A percentile compares a stretch with the other conserved stretches of the same genome.
Evolutionary conservation across 1,284 basidiomycete genomes (phyloP).

Genomic region (Cystobasidium pallidum): DNA sequence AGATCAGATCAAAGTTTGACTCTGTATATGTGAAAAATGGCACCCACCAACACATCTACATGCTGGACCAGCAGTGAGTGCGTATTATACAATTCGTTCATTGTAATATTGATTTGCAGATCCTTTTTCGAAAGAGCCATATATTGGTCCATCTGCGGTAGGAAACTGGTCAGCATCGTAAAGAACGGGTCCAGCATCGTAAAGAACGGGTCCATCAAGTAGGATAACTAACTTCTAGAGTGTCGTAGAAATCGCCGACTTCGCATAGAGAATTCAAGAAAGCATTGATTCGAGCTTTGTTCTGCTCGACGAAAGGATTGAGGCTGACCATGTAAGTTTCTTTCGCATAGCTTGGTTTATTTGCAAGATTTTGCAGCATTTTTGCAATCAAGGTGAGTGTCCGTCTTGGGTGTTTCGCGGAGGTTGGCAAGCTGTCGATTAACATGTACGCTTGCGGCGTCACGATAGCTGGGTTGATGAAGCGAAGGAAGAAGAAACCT

Average conservation of each 20-base stretch:
- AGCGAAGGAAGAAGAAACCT: conserved; percentile 99
- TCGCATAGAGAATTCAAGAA: conserved; percentile 97
- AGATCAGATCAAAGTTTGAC: not conserved
- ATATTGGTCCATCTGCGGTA: conserved; percentile 91
- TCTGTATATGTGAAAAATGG: not conserved
- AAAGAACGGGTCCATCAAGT: not conserved
- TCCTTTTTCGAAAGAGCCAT: conserved; percentile 99
- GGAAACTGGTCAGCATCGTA: conserved; percentile 7
- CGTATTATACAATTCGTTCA: conserved; percentile 98
- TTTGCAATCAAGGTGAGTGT: conserved; percentile 98
- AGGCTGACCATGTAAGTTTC: conserved; percentile 98
- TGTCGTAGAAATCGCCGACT: conserved; percentile 98
- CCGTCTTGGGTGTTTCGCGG: conserved; percentile 89
- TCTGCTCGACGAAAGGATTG: conserved; percentile 97
- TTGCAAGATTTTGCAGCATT: conserved; percentile 98
- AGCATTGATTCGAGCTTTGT: conserved; percentile 94
- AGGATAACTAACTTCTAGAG: conserved; percentile 84
- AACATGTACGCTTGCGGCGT: conserved; percentile 99
- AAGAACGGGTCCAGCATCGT: not conserved
- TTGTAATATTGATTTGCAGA: conserved; percentile 95
- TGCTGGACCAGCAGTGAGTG: conserved; percentile 93
- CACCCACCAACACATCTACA: conserved; percentile 83
- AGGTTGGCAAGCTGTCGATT: conserved; percentile 83
- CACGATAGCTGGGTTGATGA: conserved; percentile 99
- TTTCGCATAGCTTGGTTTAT: conserved; percentile 97